phyloP scores from a whole-genome alignment of 768 basidiomycete species.

The Cytidiella melzeri region DNA sequence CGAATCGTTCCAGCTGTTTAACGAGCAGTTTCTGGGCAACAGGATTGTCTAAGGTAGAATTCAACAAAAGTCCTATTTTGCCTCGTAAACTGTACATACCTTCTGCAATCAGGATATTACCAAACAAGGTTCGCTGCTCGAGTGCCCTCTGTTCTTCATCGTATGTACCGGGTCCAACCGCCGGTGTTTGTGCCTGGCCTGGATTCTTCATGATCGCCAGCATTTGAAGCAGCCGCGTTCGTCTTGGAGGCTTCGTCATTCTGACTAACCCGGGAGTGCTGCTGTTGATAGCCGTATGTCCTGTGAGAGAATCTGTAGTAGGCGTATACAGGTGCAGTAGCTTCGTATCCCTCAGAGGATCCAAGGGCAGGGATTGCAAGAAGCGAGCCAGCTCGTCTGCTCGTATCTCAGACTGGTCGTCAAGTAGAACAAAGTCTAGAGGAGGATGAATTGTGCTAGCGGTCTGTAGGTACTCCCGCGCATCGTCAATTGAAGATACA shows the following conservation, averaged over 20 bases:
- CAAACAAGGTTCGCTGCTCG: slow-evolving; percentile 51
- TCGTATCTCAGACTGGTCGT: slow-evolving; percentile 55
- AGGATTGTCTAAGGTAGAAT: slow-evolving; percentile 47
- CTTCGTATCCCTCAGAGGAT: slow-evolving; percentile 47
- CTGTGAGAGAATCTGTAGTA: slow-evolving; percentile 47
- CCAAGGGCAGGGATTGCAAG: slow-evolving; percentile 34
- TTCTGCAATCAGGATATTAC: slow-evolving; percentile 69
- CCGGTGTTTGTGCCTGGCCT: slow-evolving; percentile 32
- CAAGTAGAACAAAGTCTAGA: slow-evolving; percentile 62
- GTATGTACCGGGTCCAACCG: slow-evolving; percentile 30
- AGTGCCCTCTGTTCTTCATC: slow-evolving; percentile 41
- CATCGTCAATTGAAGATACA: slow-evolving; percentile 40
- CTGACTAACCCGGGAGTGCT: slow-evolving; percentile 51
- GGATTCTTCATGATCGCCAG: slow-evolving; percentile 55
- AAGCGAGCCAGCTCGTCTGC: slow-evolving; percentile 52
- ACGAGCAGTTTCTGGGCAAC: slow-evolving; percentile 63
- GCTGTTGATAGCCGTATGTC: slow-evolving; percentile 45
- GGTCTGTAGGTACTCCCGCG: slow-evolving; percentile 35
- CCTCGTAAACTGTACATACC: slow-evolving; percentile 30
- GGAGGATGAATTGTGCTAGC: slow-evolving; percentile 26
- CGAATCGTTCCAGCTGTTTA: slow-evolving; percentile 58
- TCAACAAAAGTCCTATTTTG: not conserved
- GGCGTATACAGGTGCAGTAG: slow-evolving; percentile 70
- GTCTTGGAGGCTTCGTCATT: slow-evolving; percentile 68
- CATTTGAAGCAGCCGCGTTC: slow-evolving; percentile 51